Evolutionary conservation across 495 filamentous ascomycete genomes (phyloP), one percentile per base, ranked within the genome.

Genomic region (Talaromyces trachyspermus): DNA sequence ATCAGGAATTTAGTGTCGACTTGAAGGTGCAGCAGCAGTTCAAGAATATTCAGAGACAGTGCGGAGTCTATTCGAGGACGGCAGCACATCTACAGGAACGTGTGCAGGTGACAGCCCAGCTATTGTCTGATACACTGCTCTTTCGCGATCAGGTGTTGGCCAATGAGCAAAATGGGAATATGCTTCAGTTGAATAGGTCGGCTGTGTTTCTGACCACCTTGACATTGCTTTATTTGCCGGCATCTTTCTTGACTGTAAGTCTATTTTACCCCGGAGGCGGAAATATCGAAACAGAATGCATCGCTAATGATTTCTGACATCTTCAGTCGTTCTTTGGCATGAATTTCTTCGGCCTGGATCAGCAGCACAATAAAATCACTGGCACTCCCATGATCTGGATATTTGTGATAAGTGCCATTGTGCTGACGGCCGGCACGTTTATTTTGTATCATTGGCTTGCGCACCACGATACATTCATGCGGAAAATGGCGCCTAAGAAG

Each of bases 231-330:
- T 74, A 72, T 51, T 56, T 74, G 10, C 70, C 70, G 0, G 54
- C 64, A 8, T 66, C 66, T 2, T 72, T 72, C 49, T 58, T 68
- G 24, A 68, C 67, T 2, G 70, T 74, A 54, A 57, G 68, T 65
- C 14, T 3, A n/a, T 48, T 4, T 22, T 32, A 6, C 3, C 17
- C 11, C n/a, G n/a, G n/a, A n/a, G n/a, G n/a, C n/a, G n/a, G n/a
- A n/a, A n/a, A n/a, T n/a, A n/a, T n/a, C n/a, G n/a, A n/a, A n/a
- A n/a, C n/a, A n/a, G n/a, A n/a, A n/a, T 8, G 5, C 8, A 6
- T 15, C 12, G 26, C 6, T 10, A 33, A 29, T n/a, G 8, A 17
- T 8, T 5, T 22, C 47, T 53, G 27, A 53, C 49, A n/a, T 22
- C 19, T 7, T n/a, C 17, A 26, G 63, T 59, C 59, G 1, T 49